A percentile compares a stretch with the other conserved stretches of the same genome.
Conservation (phyloP, 2,329 filamentous ascomycete genomes). For the Metarhizium humberi region DNA sequence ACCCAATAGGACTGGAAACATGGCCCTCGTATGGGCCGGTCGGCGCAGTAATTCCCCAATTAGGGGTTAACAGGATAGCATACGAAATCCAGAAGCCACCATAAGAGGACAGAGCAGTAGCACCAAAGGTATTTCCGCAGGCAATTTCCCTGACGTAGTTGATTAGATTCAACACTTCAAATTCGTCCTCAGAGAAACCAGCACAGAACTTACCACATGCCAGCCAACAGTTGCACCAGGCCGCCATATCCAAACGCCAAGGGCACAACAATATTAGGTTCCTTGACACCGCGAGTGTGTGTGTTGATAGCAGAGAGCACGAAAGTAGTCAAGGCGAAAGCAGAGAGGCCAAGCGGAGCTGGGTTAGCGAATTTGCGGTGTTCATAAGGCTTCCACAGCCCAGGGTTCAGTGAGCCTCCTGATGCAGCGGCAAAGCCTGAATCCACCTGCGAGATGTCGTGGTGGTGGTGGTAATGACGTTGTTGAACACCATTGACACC, state of each 20-base stretch:
- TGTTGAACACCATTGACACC: conserved; percentile 2
- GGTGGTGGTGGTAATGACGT: conserved; percentile 14
- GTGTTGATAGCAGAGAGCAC: conserved; percentile 69
- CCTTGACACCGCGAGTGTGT: conserved; percentile 46
- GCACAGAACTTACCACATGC: conserved; percentile 66
- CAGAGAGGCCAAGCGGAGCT: conserved; percentile 64
- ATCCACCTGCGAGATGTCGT: conserved; percentile 16
- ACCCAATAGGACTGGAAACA: conserved; percentile 51
- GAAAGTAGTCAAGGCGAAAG: conserved; percentile 78
- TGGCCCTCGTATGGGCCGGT: conserved; percentile 37
- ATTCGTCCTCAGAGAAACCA: too few species aligned
- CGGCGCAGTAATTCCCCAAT: conserved; percentile 47
- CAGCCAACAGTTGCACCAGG: conserved; percentile 67
- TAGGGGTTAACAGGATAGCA: conserved; percentile 60
- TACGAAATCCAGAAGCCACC: conserved; percentile 79
- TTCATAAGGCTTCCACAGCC: conserved; percentile 52
- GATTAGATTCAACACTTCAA: conserved; percentile 3
- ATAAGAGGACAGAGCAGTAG: conserved; percentile 71
- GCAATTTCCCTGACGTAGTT: conserved; percentile 63
- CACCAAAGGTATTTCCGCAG: conserved; percentile 79
- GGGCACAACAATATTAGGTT: conserved; percentile 58
- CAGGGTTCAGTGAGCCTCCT: conserved; percentile 66
- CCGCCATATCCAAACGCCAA: conserved; percentile 68
- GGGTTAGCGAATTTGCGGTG: conserved; percentile 72
- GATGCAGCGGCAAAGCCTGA: conserved; percentile 37